Conservation (phyloP, 805 yeast genomes). For the Ogataea methanolica region DNA sequence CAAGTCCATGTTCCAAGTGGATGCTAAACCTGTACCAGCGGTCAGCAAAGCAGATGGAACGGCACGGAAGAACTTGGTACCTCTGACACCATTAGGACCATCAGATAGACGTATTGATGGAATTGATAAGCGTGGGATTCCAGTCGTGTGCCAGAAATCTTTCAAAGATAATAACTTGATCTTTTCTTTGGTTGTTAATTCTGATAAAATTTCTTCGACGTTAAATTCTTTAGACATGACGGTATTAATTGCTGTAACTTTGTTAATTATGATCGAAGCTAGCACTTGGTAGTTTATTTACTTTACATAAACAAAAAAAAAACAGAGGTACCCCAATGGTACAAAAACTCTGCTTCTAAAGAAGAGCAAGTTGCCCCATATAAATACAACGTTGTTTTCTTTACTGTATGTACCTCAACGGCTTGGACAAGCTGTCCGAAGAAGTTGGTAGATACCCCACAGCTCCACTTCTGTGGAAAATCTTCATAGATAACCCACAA, state of each 20-base stretch:
- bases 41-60: constrained; percentile 43
- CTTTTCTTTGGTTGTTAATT: constrained; percentile 29
- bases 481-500: no score
- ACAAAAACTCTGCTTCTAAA: no score
- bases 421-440: no score
- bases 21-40: constrained; percentile 43
- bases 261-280: not conserved
- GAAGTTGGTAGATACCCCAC: no score
- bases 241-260: not conserved
- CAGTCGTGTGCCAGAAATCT: constrained; percentile 40
- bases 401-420: no score
- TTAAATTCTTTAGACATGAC: constrained; percentile 4
- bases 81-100: constrained; percentile 48
- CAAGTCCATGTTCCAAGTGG: constrained; percentile 40
- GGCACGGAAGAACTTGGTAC: constrained; percentile 38
- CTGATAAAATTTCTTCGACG: constrained; percentile 17
- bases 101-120: constrained; percentile 36
- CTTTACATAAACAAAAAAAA: no score
- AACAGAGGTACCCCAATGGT: no score
- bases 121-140: constrained; percentile 30
- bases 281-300: no score
- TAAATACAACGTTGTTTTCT: no score
- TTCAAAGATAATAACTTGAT: constrained; percentile 25
- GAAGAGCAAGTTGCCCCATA: no score
- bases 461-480: no score